Evolutionary conservation across 2,329 filamentous ascomycete species (phyloP), one percentile per base, ranked within the genome.

Genomic region (Pseudocercospora crystallina): DNA sequence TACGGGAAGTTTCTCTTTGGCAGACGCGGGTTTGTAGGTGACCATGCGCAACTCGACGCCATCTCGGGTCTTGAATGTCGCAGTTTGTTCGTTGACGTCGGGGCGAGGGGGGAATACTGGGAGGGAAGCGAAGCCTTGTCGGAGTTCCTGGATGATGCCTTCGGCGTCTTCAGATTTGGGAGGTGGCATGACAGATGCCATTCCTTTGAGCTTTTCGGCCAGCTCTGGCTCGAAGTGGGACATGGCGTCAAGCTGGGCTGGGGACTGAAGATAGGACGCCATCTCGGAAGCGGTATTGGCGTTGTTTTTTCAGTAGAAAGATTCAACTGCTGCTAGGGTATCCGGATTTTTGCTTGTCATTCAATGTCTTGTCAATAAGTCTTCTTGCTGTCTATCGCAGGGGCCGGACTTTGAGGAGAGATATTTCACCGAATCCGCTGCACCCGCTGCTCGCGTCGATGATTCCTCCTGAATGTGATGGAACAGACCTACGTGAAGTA

Each of bases 21-120:
- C 36, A 10, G 17, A 8, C 7, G 45, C 46, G 31, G 54, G 52
- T 12, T 41, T 52, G 43, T 47, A 58, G 33, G 55, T 29, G 11
- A 45, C 42, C 33, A 55, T 33, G 8, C 52, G 52, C n/a, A 52
- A 38, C 9, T 17, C 30, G 11, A 41, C 52, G 8, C 52, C 48
- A 33, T 57, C 54, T 26, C 41, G 39, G 10, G 54, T 52, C 11
- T 32, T 45, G 43, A 52, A 57, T 9, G 37, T 45, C 8, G 43
- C n/a, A 40, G 43, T 37, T 5, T 31, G 36, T 14, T 54, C 42
- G 10, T 33, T 14, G 15, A 53, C 53, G 5, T 37, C 29, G 34
- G 49, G 34, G n/a, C 17, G 30, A 5, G 49, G 44, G 3, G 41
- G 35, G 8, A 47, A 37, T 5, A 43, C 26, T 10, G 46, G 42